phyloP scores from a whole-genome alignment of 2,329 filamentous ascomycete species.

The Knufia petricola region DNA sequence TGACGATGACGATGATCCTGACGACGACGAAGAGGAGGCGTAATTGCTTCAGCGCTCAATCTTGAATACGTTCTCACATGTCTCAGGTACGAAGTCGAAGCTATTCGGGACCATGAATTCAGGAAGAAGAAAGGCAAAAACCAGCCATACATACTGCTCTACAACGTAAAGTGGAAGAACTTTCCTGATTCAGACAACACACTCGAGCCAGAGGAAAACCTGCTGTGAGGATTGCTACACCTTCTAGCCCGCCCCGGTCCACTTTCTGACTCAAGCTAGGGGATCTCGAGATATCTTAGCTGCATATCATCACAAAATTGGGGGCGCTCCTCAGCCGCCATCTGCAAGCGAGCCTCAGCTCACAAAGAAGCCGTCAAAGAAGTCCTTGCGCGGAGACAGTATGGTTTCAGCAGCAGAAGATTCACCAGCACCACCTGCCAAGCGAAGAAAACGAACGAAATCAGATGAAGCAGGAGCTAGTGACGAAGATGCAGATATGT shows the following conservation, averaged over 20 bases:
- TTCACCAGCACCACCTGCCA: constrained; percentile 11
- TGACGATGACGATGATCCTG: constrained; percentile 15
- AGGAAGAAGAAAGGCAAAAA: constrained; percentile 13
- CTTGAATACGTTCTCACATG: constrained; percentile 12
- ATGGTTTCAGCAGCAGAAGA: constrained; percentile 18
- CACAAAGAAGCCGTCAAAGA: constrained; percentile 19
- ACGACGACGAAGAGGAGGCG: constrained; percentile 25
- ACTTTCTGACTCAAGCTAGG: constrained; percentile 6
- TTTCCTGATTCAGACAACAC: constrained; percentile 37
- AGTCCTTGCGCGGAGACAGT: constrained; percentile 21
- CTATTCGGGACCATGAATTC: constrained; percentile 31
- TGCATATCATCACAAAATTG: constrained; percentile 34
- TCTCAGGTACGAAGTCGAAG: constrained; percentile 33
- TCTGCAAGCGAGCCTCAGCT: constrained; percentile 7
- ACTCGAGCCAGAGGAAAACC: constrained; percentile 37
- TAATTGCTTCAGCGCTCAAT: constrained; percentile 21
- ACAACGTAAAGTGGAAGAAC: constrained; percentile 40
- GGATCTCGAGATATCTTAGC: constrained; percentile 30
- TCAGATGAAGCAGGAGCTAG: constrained; percentile 11
- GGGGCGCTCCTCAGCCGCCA: constrained; percentile 30
- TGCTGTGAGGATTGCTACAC: constrained; percentile 21
- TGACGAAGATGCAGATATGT: constrained; percentile 19
- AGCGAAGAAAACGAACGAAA: constrained; percentile 17
- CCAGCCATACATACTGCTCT: constrained; percentile 22
- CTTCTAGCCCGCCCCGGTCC: neutral